Evolutionary conservation across 441 rosid genomes (phyloP), one percentile per base, ranked within the genome.

Genomic region (Melastoma candidum): DNA sequence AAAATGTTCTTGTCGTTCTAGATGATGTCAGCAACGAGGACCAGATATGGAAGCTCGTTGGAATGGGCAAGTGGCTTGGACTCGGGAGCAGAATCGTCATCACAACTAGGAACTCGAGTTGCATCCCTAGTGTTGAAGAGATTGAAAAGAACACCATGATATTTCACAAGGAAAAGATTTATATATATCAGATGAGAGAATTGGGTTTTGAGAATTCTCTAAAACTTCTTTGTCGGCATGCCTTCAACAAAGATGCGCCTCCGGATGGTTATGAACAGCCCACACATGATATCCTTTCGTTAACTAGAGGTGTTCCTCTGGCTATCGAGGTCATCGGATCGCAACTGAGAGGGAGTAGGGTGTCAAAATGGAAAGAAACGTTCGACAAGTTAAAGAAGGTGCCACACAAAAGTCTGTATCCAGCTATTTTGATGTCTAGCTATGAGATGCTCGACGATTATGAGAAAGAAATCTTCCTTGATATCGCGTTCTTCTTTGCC

Each of bases 41-140:
- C 0, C 61, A 57, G 8, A 29, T 48, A 1, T 39, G 13, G 32
- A 44, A 22, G n/a, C 13, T 57, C 6, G 53, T n/a, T 6, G 61
- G 32, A 0, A n/a, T 29, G 5, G 5, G 10, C 22, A 13, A 10
- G 0, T 57, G 61, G 61, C 39, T 3, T 48, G 53, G 45, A 47
- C 36, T 0, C 0, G 47, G 61, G 36, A 57, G 61, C 48, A 48
- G 61, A 2, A 47, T 57, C 17, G 24, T 57, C 2, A 26, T 57
- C 1, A 57, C 53, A 0, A 48, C 53, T 2, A 57, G 61, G 27
- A 32, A 57, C 12, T 10, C 0, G 26, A 25, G 32, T 8, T 14
- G 25, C 11, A 12, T 48, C 0, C 0, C 0, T 9, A 0, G 0
- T 43, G n/a, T 32, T 12, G 5, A 24, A 0, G 12, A 0, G 11